Base-by-base conservation (phyloP, 306 rosid genomes). In the Citrullus colocynthis region DNA sequence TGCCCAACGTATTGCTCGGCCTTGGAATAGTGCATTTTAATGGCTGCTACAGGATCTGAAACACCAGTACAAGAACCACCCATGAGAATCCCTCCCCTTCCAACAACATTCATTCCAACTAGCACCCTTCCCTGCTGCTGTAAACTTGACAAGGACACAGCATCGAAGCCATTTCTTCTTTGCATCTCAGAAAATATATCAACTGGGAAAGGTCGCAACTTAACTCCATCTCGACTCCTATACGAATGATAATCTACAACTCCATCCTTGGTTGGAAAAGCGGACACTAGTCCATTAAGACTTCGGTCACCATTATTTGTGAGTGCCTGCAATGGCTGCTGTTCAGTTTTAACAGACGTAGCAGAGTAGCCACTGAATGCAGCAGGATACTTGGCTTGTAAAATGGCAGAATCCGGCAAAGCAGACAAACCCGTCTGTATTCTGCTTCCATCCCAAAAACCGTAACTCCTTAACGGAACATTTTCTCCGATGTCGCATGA, bases 21-120 rank as follows among this genome's bases (percentile, higher is more conserved):
- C 77, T 88, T 92, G 1, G 97, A 88, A 75, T 87, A 92, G 81
- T 85, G 99, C 92, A 89, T 88, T 84, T 90, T 96, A 57, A 91
- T 88, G 48, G 99, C 99, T 34, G 96, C 97, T 88, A 93, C 97
- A 0, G 97, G 90, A 85, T 96, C 99, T 0, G 97, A 87, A 74
- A 91, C 93, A 32, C 92, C 90, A 4, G 85, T 81, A 85, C 95
- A 87, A 2, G 91, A 81, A 36, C 92, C 93, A 62, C 93, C 95
- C 66, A 89, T 83, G 20, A 89, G 76, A 83, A 92, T 85, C 64
- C 92, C 93, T 18, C 94, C 88, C 82, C 95, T 90, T 14, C 91
- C 93, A 44, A 87, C 84, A 0, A 96, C 91, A 70, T 86, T 91
- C 91, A 92, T 78, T 83, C 97, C 98, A 37, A 87, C 89, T 76